Conservation (phyloP, 129 eudicot species). For the Kitagawia praeruptora region DNA sequence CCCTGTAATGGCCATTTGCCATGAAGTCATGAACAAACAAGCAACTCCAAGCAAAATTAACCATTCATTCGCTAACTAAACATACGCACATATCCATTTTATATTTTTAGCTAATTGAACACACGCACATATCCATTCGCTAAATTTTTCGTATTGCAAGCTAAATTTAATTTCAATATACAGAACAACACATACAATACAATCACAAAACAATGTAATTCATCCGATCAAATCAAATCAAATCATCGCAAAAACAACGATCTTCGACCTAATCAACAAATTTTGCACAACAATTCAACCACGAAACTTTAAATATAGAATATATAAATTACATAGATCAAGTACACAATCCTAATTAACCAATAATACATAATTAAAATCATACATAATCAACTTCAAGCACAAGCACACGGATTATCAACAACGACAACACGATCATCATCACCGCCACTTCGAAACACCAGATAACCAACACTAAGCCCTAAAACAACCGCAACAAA, state of each 20-base stretch:
- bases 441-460: constrained; percentile 12
- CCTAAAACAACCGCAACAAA: constrained; percentile 19
- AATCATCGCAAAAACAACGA: background rate
- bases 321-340: background rate
- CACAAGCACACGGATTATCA: constrained; percentile 14
- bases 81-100: too few species aligned
- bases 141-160: too few species aligned
- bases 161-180: too few species aligned
- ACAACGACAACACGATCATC: constrained; percentile 1
- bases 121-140: too few species aligned
- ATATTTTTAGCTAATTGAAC: too few species aligned
- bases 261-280: background rate
- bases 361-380: background rate
- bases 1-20: too few species aligned
- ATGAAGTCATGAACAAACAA: too few species aligned
- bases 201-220: background rate
- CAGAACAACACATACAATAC: background rate
- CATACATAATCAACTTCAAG: background rate
- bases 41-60: too few species aligned
- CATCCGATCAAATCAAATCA: background rate
- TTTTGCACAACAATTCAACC: background rate
- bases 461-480: constrained; percentile 12
- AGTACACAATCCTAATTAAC: background rate
- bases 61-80: too few species aligned
- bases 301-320: background rate